Base-by-base conservation (phyloP, 768 basidiomycete genomes). In the Pulveroboletus sp. region DNA sequence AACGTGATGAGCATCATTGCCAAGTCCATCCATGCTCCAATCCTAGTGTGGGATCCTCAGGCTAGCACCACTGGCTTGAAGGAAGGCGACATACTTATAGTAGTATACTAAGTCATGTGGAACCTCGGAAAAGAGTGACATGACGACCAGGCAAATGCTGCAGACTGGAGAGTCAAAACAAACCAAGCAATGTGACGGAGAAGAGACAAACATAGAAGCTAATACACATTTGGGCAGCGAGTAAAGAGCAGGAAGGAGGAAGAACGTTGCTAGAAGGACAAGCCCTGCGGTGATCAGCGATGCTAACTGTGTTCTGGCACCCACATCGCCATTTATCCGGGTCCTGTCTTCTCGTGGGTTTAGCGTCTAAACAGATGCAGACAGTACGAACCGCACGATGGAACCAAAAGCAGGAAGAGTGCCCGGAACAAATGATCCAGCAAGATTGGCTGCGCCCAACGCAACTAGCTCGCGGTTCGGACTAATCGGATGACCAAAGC, bases 391-490 rank as follows among this genome's bases (percentile, higher is more conserved):
- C 89, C 90, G 78, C 1, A 96, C 93, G 56, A 98, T 92, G 5
- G 90, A 91, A 3, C 95, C 96, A 63, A 85, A 96, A 0, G 92
- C 91, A 5, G 94, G 93, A 2, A 98, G 75, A 0, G 89, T 89
- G 2, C 96, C 95, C 4, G 90, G 86, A 47, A 97, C 71, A 59
- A 94, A 86, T 1, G 89, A 86, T 1, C 76, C 84, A 4, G 72
- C 78, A 32, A 95, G 72, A 64, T 96, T 96, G 11, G 83, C 82
- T 10, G 87, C 82, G 39, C 92, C 74, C 15, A 99, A 74, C 1
- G 96, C 96, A 24, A 97, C 94, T 1, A 98, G 76, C 63, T 99
- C 96, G 27, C 96, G 85, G 64, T 98, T 99, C 0, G 93, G 92
- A 55, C 83, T 89, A 55, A 98, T 88, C 0, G 88, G 79, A 65